phyloP scores from a whole-genome alignment of 306 rosid genomes.

The Sesbania bispinosa region DNA sequence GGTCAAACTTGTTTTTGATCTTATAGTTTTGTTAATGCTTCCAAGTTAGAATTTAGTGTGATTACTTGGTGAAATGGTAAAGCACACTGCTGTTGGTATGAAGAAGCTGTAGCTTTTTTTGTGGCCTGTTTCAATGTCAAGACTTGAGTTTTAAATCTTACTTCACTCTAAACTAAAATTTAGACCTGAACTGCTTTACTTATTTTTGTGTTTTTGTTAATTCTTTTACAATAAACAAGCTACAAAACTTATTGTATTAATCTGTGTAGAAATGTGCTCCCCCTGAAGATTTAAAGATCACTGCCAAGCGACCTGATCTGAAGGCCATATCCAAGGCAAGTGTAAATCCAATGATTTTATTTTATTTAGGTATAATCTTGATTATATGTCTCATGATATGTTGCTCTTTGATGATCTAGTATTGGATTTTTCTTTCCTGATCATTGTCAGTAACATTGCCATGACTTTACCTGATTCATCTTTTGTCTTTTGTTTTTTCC shows the following conservation, averaged over 20 bases:
- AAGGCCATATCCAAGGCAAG: slow-evolving; percentile 82
- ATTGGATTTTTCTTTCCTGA: neutral
- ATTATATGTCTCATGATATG: neutral
- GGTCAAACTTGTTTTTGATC: neutral
- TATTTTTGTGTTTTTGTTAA: neutral
- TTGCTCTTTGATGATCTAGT: neutral
- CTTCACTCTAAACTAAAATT: neutral
- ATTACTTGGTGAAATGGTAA: neutral
- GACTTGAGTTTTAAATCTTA: neutral
- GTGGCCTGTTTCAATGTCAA: slow-evolving; percentile 1
- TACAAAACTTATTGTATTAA: neutral
- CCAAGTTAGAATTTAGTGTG: neutral
- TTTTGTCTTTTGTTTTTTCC: neutral
- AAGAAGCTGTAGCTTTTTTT: neutral
- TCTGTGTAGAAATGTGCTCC: slow-evolving; percentile 36
- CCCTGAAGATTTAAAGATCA: slow-evolving; percentile 28
- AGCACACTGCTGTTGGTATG: neutral
- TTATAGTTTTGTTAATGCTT: neutral
- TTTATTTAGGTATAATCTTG: neutral
- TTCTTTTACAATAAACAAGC: neutral
- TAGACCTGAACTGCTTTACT: neutral
- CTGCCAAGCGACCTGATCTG: slow-evolving; percentile 82
- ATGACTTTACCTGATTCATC: neutral
- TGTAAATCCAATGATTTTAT: slow-evolving; percentile 2
- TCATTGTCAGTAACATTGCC: neutral